Percentiles rank a stretch among this genome's conserved stretches.
phyloP scores from a whole-genome alignment of 768 basidiomycete species.

The Pisolithus marmoratus region DNA sequence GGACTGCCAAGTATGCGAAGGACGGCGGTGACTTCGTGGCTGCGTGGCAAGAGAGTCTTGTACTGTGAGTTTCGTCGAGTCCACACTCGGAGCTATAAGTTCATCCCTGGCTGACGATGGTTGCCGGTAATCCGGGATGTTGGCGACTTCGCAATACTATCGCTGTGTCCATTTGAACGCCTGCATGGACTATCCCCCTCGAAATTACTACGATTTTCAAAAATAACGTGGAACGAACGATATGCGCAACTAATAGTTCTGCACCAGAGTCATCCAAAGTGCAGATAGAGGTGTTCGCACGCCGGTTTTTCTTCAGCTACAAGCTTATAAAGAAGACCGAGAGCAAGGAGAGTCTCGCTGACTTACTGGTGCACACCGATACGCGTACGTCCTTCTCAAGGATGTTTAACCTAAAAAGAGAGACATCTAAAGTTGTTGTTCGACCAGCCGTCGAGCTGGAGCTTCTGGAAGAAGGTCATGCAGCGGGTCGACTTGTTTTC shows the following conservation, averaged over 20 bases:
- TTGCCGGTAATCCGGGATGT: background rate
- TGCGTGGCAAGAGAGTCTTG: slow-evolving; percentile 21
- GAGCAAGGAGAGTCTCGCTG: slow-evolving; percentile 26
- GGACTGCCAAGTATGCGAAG: slow-evolving; percentile 18
- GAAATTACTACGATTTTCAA: too few relatives aligned
- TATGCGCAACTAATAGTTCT: slow-evolving; percentile 10
- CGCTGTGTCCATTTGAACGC: background rate
- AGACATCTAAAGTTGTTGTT: too few relatives aligned
- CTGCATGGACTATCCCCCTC: background rate
- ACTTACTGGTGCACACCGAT: slow-evolving; percentile 27
- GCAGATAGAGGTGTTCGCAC: slow-evolving; percentile 30
- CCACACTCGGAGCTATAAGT: background rate
- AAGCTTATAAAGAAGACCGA: slow-evolving; percentile 31
- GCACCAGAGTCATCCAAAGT: slow-evolving; percentile 27
- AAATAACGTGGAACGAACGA: too few relatives aligned
- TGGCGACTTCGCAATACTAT: background rate
- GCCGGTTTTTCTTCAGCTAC: slow-evolving; percentile 27
- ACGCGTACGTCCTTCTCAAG: slow-evolving; percentile 16
- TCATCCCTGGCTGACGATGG: background rate
- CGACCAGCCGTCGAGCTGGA: slow-evolving; percentile 24
- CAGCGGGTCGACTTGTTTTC: slow-evolving; percentile 24
- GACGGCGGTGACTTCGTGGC: slow-evolving; percentile 24
- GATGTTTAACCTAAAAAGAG: too few relatives aligned
- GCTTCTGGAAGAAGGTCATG: slow-evolving; percentile 26
- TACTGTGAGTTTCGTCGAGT: slow-evolving; percentile 13